phyloP scores from a whole-genome alignment of 2,329 filamentous ascomycete species.

The Proliferodiscus dingleyae region DNA sequence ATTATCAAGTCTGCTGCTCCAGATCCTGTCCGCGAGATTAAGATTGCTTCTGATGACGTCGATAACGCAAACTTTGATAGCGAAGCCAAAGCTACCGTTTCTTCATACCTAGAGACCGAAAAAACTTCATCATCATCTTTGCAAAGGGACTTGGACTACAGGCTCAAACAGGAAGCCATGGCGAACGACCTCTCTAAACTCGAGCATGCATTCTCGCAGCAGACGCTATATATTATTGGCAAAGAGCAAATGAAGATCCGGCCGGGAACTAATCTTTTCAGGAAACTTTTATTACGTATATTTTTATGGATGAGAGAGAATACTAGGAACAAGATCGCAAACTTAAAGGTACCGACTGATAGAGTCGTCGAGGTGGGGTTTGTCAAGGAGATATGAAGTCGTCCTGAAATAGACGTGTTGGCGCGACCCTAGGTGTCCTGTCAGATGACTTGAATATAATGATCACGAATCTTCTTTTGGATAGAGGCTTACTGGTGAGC shows the following conservation, averaged over 20 bases:
- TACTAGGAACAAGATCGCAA: conserved; percentile 60
- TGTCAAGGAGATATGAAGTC: conserved; percentile 51
- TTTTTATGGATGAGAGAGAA: conserved; percentile 65
- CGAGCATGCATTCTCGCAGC: conserved; percentile 41
- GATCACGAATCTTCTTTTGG: no score
- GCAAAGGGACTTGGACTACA: no score
- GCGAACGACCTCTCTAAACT: conserved; percentile 39
- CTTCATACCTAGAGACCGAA: no score
- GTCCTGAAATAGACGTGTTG: neutral
- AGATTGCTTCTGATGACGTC: no score
- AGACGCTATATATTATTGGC: conserved; percentile 53
- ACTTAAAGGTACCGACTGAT: conserved; percentile 55
- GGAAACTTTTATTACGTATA: conserved; percentile 43
- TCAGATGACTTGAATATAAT: no score
- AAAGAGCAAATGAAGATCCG: conserved; percentile 55
- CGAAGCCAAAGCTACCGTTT: no score
- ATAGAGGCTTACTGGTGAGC: no score
- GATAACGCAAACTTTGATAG: no score
- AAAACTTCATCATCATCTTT: no score
- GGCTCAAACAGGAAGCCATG: conserved; percentile 6
- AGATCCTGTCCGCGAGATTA: no score
- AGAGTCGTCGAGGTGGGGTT: conserved; percentile 64
- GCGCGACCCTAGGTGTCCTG: no score
- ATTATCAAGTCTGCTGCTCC: no score
- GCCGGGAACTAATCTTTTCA: conserved; percentile 34